A percentile compares a stretch with the other conserved stretches of the same genome.
Evolutionary conservation across 2,329 filamentous ascomycete genomes (phyloP).

Genomic region (Pyricularia grisea): DNA sequence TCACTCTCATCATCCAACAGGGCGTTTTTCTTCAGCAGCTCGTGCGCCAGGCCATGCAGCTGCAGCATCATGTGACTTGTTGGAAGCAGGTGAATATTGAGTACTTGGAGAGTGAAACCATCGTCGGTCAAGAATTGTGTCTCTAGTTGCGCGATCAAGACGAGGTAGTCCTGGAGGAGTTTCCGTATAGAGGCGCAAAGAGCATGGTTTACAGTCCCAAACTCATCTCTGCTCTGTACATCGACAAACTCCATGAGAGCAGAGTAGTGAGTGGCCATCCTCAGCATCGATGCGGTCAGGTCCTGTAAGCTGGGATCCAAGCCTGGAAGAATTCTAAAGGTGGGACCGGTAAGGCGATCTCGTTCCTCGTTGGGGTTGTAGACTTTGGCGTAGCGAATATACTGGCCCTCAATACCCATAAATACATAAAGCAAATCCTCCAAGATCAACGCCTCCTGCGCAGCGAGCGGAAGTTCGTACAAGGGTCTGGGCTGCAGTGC

Average conservation of each 20-base stretch:
- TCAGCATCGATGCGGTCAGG: constrained; percentile 78
- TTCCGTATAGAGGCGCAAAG: constrained; percentile 91
- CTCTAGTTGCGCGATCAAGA: constrained; percentile 88
- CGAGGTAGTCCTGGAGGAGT: constrained; percentile 84
- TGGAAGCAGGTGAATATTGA: constrained; percentile 84
- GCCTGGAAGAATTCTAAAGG: constrained; percentile 69
- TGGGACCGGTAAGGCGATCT: constrained; percentile 73
- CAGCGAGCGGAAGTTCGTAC: constrained; percentile 62
- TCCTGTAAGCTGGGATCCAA: constrained; percentile 88
- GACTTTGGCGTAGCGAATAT: constrained; percentile 74
- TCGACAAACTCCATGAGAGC: constrained; percentile 90
- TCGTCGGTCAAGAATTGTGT: constrained; percentile 84
- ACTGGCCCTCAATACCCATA: constrained; percentile 98
- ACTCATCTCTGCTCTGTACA: constrained; percentile 85
- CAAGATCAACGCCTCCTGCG: constrained; percentile 77
- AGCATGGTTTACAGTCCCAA: constrained; percentile 90
- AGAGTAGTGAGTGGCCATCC: constrained; percentile 87
- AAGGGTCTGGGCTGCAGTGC: constrained; percentile 60
- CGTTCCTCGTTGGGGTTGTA: constrained; percentile 83
- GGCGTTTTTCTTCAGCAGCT: constrained; percentile 80
- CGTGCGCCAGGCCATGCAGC: constrained; percentile 77
- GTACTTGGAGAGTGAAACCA: constrained; percentile 82
- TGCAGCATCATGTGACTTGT: constrained; percentile 89
- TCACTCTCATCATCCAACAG: constrained; percentile 74
- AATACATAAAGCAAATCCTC: constrained; percentile 92